Evolutionary conservation across 208 protist species (phyloP).

Genomic region (Leishmania tarentolae): DNA sequence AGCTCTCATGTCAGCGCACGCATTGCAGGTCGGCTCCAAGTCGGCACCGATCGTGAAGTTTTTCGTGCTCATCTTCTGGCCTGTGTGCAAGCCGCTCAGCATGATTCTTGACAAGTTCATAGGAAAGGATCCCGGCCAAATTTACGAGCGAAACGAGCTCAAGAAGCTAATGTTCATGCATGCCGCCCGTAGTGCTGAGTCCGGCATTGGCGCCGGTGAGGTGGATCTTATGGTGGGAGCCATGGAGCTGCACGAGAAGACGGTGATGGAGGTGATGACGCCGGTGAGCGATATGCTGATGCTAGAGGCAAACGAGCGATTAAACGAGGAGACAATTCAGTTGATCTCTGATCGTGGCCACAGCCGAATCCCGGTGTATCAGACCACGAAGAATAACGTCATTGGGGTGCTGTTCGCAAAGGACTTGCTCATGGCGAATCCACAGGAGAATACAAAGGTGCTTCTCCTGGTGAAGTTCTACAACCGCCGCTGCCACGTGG

Average conservation of each 20-base stretch:
- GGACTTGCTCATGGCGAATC: slow-evolving; percentile 95
- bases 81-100: slow-evolving; percentile 93
- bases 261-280: slow-evolving; percentile 94
- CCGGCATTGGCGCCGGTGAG: slow-evolving; percentile 88
- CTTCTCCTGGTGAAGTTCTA: slow-evolving; percentile 94
- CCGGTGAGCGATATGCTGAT: slow-evolving; percentile 94
- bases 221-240: slow-evolving; percentile 93
- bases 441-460: slow-evolving; percentile 93
- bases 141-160: slow-evolving; percentile 95
- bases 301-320: slow-evolving; percentile 88
- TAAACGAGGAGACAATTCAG: slow-evolving; percentile 93
- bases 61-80: slow-evolving; percentile 94
- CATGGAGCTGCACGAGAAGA: slow-evolving; percentile 95
- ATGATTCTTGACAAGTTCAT: slow-evolving; percentile 92
- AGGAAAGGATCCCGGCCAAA: slow-evolving; percentile 94
- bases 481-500: slow-evolving; percentile 86
- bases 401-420: slow-evolving; percentile 92
- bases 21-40: slow-evolving; percentile 91
- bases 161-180: slow-evolving; percentile 97
- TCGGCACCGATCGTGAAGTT: slow-evolving; percentile 92
- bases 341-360: slow-evolving; percentile 93
- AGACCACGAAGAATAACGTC: slow-evolving; percentile 91
- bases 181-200: slow-evolving; percentile 82
- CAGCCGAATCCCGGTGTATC: slow-evolving; percentile 94
- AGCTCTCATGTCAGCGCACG: slow-evolving; percentile 93